These are phyloP conservation scores for Fraxinus platypoda DNA, from an alignment of 305 asterid species.

Conservation along the genomic window DNA sequence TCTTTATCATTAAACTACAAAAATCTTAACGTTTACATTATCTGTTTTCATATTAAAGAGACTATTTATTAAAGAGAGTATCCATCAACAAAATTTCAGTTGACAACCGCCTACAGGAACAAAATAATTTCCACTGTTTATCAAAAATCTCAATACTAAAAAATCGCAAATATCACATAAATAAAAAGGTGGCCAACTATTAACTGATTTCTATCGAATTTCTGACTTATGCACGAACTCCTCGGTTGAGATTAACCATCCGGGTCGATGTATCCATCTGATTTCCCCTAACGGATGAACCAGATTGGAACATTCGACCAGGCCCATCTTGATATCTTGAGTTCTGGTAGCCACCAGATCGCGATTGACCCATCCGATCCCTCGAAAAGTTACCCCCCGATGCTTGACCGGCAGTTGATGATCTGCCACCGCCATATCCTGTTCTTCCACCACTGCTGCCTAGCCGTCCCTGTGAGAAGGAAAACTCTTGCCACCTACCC, in stretches of 20 bases:
- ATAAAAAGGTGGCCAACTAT: background rate
- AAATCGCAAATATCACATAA: background rate
- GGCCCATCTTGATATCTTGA: conserved; percentile 37
- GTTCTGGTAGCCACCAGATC: conserved; percentile 38
- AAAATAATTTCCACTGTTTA: background rate
- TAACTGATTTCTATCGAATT: background rate
- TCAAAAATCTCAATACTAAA: background rate
- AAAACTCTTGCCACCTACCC: conserved; percentile 81
- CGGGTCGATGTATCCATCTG: conserved; percentile 60
- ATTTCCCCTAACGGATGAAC: conserved; percentile 51
- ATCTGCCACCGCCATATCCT: conserved; percentile 57
- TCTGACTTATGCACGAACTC: conserved; percentile 45
- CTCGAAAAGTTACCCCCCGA: conserved; percentile 31
- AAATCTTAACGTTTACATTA: background rate
- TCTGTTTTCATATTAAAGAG: background rate
- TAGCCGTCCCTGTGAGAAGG: conserved; percentile 66
- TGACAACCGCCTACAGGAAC: background rate
- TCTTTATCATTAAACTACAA: no score
- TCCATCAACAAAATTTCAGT: background rate
- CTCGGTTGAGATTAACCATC: conserved; percentile 83
- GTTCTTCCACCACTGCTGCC: conserved; percentile 74
- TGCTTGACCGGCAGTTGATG: conserved; percentile 22
- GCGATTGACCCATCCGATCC: conserved; percentile 51
- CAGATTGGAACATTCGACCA: conserved; percentile 46
- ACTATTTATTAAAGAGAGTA: background rate